Base-by-base conservation (phyloP, 257 asterid genomes). In the Solanum gracilifrons region DNA sequence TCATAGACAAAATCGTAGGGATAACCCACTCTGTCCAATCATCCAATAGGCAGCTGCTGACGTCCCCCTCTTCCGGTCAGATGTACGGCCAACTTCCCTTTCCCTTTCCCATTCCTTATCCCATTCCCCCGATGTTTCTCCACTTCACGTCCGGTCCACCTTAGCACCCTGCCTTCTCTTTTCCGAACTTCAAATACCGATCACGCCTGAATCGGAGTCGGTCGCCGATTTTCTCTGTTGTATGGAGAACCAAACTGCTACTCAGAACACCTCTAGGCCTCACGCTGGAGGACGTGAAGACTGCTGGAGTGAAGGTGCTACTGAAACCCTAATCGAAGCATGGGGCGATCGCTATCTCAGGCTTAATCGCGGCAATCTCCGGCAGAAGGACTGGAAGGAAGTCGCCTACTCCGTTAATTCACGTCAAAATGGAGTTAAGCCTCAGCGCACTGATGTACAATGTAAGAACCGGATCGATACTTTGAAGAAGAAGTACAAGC, bases 251-350 rank as follows among this genome's bases (percentile, higher is more conserved):
- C 74, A 27, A 64, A 48, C 64, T 72, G 69, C 43, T 37, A 2
- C 51, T 25, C 16, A 29, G 21, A 29, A 68, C 75, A 68, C 85
- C 74, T 32, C 66, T 27, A 87, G 91, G 66, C 71, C 76, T 21
- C 86, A 87, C 79, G 88, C 89, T 7, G 91, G 91, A 39, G 91
- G 91, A 88, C 95, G 98, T 2, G 98, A 94, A 89, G 96, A 93
- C 86, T 94, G 96, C 43, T 93, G 95, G 98, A 92, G 96, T 91
- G 96, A 93, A 92, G 98, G 93, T 85, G 95, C 95, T 3, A 94
- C 98, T n/a, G 87, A 91, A 6, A 90, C 95, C 87, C 92, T 93
- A 21, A 93, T 94, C 15, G 94, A 94, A 72, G 91, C 95, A 7
- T 94, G 98, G 96, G 95, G 96, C 2, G 90, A 90, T n/a, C 95